Base-by-base conservation (phyloP, 1,139 yeast species). In the Geotrichum europaeum region DNA sequence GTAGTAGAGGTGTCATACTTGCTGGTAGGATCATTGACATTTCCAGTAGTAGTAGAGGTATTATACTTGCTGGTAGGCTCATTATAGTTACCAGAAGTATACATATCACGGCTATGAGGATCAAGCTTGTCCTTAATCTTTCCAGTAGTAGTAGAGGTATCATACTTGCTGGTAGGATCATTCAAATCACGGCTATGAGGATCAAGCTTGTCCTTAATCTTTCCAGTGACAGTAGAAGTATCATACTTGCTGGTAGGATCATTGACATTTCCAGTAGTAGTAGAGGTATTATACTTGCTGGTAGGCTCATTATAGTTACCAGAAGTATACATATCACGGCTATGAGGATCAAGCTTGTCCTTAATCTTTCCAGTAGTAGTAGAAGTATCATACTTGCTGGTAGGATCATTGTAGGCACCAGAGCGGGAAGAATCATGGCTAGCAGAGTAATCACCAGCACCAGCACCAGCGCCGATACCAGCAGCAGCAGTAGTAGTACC, bases 101-200 rank as follows among this genome's bases (percentile, higher is more conserved):
- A 5, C 7, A 28, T 5, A 28, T 9, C 4, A 34, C 51, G 55
- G 45, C 50, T 51, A 18, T 9, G 20, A 9, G 55, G 59, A 32
- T 52, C 56, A 12, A 51, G 24, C 25, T 51, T 34, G 24, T 57
- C 56, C 43, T 22, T 50, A 2, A 49, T 20, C 30, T 40, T 34
- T 22, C 60, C 60, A 40, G 51, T 25, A 22, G 40, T 49, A 20
- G 54, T 58, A 24, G 45, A 18, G 2, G 60, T 58, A n/a, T 54
- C 57, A 28, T 58, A 53, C 57, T 58, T 53, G 57, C 57, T 54
- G 36, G 60, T 45, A 40, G 51, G 51, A 28, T 47, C 60, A 30
- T 56, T 52, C 32, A 28, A 28, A 28, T 28, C 32, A 28, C 51
- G 55, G 32, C 50, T 51, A 20, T 10, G 24, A 10, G 56, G 60